Percentiles rank a stretch among this genome's conserved stretches.
Conservation (phyloP, 805 yeast genomes). For the Wickerhamiella parazyma region DNA sequence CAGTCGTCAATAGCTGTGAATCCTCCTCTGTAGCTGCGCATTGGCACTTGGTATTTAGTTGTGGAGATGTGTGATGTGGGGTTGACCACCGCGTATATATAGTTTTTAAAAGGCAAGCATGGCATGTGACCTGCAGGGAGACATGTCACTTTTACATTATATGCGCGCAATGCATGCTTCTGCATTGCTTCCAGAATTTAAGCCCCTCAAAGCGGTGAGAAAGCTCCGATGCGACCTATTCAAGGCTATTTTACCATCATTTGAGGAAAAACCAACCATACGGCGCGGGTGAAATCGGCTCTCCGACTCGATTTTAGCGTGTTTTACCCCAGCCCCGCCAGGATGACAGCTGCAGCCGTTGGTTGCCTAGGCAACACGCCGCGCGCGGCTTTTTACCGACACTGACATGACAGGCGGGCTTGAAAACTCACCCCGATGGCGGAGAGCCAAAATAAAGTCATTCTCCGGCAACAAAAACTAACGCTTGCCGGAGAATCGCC, state of each 20-base stretch:
- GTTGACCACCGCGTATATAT: background rate
- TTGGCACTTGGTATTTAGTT: background rate
- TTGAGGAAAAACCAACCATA: no score
- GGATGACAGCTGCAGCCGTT: background rate
- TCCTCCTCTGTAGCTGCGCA: background rate
- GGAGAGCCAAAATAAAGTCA: no score
- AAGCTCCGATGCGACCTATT: no score
- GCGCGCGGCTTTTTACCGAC: no score
- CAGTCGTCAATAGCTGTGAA: constrained; percentile 3
- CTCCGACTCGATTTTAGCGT: background rate
- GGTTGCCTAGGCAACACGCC: background rate
- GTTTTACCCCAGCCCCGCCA: background rate
- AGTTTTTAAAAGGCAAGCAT: background rate
- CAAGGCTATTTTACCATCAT: no score
- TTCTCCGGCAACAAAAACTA: no score
- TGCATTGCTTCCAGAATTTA: background rate
- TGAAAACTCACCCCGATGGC: no score
- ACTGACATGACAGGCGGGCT: no score
- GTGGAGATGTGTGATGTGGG: background rate
- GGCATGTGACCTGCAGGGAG: background rate
- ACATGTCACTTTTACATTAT: background rate
- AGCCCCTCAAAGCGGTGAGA: no score
- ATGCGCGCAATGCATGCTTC: background rate
- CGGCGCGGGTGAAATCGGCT: background rate
- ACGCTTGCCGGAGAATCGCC: no score